These are phyloP conservation scores for Butyriboletus loyo DNA, from an alignment of 768 basidiomycete species.

Conservation along the genomic window DNA sequence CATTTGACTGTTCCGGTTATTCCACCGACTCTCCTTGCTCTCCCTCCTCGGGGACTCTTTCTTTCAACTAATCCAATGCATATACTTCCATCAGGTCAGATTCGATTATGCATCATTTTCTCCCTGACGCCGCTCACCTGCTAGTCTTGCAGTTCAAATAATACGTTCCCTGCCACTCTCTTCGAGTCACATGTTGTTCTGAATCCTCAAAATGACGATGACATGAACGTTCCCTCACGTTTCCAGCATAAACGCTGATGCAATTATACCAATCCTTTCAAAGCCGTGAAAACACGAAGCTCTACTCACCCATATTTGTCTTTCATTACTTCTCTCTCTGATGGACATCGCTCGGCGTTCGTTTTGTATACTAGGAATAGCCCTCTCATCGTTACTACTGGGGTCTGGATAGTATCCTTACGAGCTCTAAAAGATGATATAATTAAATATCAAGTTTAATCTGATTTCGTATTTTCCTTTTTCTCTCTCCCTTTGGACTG, in stretches of 20 bases:
- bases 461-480: neutral
- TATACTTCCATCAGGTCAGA: neutral
- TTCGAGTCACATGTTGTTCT: neutral
- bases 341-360: slow-evolving; percentile 11
- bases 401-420: slow-evolving; percentile 4
- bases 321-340: neutral
- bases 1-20: slow-evolving; percentile 16
- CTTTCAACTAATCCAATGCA: slow-evolving; percentile 1
- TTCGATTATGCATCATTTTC: neutral
- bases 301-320: neutral
- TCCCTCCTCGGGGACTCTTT: slow-evolving; percentile 5
- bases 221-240: slow-evolving; percentile 4
- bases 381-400: neutral
- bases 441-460: neutral
- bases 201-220: neutral
- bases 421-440: slow-evolving; percentile 4
- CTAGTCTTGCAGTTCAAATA: neutral
- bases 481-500: neutral
- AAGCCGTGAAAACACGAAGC: neutral
- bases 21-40: slow-evolving; percentile 13
- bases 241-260: neutral
- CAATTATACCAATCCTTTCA: neutral
- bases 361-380: slow-evolving; percentile 3
- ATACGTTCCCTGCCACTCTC: neutral
- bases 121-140: neutral